These are phyloP conservation scores for Vitis cinerea DNA, from an alignment of 164 flowering plant genomes.

Conservation along the genomic window DNA sequence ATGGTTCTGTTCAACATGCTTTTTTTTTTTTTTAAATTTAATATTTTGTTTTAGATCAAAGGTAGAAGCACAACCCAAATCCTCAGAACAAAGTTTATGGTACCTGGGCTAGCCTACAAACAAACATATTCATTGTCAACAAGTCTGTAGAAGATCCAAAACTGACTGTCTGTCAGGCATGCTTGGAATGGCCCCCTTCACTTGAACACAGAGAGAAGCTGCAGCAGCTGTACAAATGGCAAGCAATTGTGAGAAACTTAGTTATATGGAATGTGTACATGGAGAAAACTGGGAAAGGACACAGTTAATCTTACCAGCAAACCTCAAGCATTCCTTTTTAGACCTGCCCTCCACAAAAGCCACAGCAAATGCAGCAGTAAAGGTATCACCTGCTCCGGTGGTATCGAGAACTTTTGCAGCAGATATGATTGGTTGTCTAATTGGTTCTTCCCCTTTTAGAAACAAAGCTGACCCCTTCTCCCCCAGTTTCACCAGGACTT, in stretches of 20 bases:
- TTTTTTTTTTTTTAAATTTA: too few species aligned
- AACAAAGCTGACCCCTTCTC: conserved; percentile 85
- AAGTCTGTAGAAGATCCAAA: conserved; percentile 60
- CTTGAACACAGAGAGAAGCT: conserved; percentile 98
- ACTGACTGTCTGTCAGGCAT: conserved; percentile 92
- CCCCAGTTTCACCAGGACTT: conserved; percentile 93
- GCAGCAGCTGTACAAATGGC: conserved; percentile 76
- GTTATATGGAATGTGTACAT: not conserved
- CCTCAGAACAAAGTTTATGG: too few species aligned
- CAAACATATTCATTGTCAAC: conserved; percentile 17
- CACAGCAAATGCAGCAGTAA: conserved; percentile 95
- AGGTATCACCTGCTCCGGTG: conserved; percentile 98
- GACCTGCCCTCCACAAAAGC: conserved; percentile 89
- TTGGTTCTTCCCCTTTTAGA: conserved; percentile 74
- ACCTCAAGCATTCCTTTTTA: conserved; percentile 65
- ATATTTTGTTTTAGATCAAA: too few species aligned
- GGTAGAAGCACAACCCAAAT: too few species aligned
- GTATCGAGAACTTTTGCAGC: conserved; percentile 79
- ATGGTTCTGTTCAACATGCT: too few species aligned
- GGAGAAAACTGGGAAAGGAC: not conserved
- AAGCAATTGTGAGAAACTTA: not conserved
- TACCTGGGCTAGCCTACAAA: too few species aligned
- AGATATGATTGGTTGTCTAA: conserved; percentile 64
- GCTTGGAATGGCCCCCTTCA: conserved; percentile 97
- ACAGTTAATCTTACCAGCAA: conserved; percentile 64